phyloP scores from a whole-genome alignment of 352 stramenopile species.

The Pythium insidiosum region DNA sequence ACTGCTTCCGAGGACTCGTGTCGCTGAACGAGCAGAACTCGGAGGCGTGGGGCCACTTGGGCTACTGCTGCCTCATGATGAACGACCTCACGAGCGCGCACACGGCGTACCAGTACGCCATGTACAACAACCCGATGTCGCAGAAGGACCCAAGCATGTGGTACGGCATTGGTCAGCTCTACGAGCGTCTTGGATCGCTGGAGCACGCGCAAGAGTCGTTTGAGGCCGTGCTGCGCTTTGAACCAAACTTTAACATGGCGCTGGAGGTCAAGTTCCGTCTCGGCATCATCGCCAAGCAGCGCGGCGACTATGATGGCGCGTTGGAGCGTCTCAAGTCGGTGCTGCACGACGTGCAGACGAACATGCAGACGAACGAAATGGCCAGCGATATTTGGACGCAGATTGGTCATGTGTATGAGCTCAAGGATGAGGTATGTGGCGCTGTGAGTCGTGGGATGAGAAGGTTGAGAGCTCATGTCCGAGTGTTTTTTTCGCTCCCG shows the following conservation, averaged over 20 bases:
- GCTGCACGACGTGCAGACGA: constrained; percentile 69
- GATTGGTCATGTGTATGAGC: constrained; percentile 83
- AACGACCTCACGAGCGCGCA: constrained; percentile 84
- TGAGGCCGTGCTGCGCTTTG: constrained; percentile 75
- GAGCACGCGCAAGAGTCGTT: constrained; percentile 84
- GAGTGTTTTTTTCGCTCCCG: not conserved
- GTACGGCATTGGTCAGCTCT: constrained; percentile 84
- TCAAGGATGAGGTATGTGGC: constrained; percentile 59
- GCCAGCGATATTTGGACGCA: constrained; percentile 83
- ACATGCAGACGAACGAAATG: constrained; percentile 80
- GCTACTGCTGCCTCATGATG: constrained; percentile 87
- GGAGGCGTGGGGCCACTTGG: constrained; percentile 76
- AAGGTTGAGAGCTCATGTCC: not conserved
- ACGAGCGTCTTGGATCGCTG: constrained; percentile 74
- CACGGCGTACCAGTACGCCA: constrained; percentile 83
- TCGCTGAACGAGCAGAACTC: constrained; percentile 82
- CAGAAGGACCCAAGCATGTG: constrained; percentile 85
- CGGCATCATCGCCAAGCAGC: constrained; percentile 81
- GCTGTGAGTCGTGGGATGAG: not conserved
- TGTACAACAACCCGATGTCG: constrained; percentile 87
- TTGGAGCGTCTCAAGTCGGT: constrained; percentile 81
- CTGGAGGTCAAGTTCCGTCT: constrained; percentile 83
- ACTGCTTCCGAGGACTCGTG: constrained; percentile 81
- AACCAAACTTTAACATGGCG: constrained; percentile 85
- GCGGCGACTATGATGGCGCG: constrained; percentile 69